Percentiles rank a stretch among this genome's conserved stretches.
Evolutionary conservation across 2,329 filamentous ascomycete genomes (phyloP).

Genomic region (Arthrobotrys sinensis): DNA sequence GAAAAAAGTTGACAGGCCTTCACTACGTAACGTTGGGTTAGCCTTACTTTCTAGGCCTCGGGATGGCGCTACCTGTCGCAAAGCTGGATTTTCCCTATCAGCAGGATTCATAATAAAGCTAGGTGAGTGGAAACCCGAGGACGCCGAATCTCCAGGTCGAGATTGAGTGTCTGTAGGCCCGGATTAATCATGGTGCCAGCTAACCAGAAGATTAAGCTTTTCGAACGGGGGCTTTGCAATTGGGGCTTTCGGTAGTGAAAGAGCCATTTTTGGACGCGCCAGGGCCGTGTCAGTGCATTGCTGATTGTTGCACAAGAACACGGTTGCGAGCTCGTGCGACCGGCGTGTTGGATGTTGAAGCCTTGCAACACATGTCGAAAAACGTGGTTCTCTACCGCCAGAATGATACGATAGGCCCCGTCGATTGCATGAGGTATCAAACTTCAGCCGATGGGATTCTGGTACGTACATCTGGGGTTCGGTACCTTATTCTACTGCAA

Average conservation of each 20-base stretch:
- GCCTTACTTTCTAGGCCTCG: constrained; percentile 15
- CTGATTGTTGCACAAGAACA: constrained; percentile 26
- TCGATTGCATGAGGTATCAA: too few relatives aligned
- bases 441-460: neutral
- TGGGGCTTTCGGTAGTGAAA: neutral
- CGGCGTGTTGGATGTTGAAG: constrained; percentile 27
- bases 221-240: neutral
- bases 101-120: constrained; percentile 27
- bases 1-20: constrained; percentile 32
- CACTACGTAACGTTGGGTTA: constrained; percentile 22
- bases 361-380: constrained; percentile 14
- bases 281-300: neutral
- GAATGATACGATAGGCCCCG: neutral
- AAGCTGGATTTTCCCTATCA: constrained; percentile 26
- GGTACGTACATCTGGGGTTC: neutral
- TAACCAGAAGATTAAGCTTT: constrained; percentile 31
- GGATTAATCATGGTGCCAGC: constrained; percentile 15
- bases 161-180: constrained; percentile 12
- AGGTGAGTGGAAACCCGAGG: constrained; percentile 48
- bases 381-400: neutral
- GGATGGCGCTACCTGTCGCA: constrained; percentile 45
- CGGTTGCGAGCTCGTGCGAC: neutral
- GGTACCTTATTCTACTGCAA: neutral
- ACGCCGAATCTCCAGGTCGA: constrained; percentile 40
- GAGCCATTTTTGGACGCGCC: neutral